Conservation (phyloP, 2,329 filamentous ascomycete genomes). For the Fusarium bulbicola region DNA sequence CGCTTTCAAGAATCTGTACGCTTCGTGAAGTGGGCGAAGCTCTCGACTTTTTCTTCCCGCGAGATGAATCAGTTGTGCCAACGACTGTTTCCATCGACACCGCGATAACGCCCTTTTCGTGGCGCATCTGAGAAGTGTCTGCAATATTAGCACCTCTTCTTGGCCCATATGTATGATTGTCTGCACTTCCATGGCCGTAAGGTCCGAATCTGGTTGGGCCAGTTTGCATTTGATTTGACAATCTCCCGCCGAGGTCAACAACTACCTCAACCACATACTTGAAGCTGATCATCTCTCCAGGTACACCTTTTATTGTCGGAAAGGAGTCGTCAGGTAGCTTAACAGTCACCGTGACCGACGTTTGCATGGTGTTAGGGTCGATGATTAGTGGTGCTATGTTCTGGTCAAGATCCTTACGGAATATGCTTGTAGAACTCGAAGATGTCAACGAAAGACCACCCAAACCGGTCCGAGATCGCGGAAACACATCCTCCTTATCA, state of each 20-base stretch:
- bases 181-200: slow-evolving; percentile 41
- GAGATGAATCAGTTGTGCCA: slow-evolving; percentile 81
- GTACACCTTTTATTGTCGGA: slow-evolving; percentile 88
- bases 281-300: slow-evolving; percentile 94
- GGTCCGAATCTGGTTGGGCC: slow-evolving; percentile 57
- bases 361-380: slow-evolving; percentile 79
- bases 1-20: slow-evolving; percentile 43
- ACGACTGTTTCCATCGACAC: slow-evolving; percentile 88
- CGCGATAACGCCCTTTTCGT: slow-evolving; percentile 91
- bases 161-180: slow-evolving; percentile 45
- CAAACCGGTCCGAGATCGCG: slow-evolving; percentile 85
- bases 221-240: slow-evolving; percentile 76
- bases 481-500: slow-evolving; percentile 85
- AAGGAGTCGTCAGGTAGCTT: slow-evolving; percentile 91
- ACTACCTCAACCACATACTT: slow-evolving; percentile 94
- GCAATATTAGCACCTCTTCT: slow-evolving; percentile 71
- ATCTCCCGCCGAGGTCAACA: slow-evolving; percentile 87
- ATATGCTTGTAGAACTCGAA: slow-evolving; percentile 87
- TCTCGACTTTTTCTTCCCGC: slow-evolving; percentile 40
- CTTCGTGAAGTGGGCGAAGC: slow-evolving; percentile 42
- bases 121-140: slow-evolving; percentile 84
- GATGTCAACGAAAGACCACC: slow-evolving; percentile 88
- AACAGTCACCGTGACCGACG: slow-evolving; percentile 83
- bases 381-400: slow-evolving; percentile 89
- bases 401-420: slow-evolving; percentile 93